Conservation (phyloP, 371 early-diverging fungal genomes). For the Actinomucor elegans region DNA sequence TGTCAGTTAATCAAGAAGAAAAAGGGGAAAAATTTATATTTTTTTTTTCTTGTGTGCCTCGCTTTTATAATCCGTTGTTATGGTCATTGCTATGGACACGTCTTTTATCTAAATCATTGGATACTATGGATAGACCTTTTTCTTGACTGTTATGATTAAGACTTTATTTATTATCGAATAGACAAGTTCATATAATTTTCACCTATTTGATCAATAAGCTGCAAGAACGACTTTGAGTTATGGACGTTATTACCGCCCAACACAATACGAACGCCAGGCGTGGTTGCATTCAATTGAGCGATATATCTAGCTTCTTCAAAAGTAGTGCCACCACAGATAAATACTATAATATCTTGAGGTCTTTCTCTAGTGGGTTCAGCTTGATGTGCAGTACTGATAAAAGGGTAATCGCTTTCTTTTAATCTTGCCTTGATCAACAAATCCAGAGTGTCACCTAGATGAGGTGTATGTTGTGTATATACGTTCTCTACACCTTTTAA, state of each 20-base stretch:
- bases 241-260: slow-evolving; percentile 90
- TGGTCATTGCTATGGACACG: too few species aligned
- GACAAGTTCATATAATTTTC: slow-evolving; percentile 11
- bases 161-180: not conserved
- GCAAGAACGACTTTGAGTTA: slow-evolving; percentile 57
- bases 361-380: slow-evolving; percentile 59
- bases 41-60: too few species aligned
- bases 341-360: slow-evolving; percentile 92
- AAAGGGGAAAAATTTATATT: too few species aligned
- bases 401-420: slow-evolving; percentile 80
- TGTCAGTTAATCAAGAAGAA: too few species aligned
- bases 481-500: slow-evolving; percentile 97
- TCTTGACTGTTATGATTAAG: not conserved
- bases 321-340: slow-evolving; percentile 92
- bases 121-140: too few species aligned
- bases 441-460: slow-evolving; percentile 75
- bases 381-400: slow-evolving; percentile 45
- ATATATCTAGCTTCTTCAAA: slow-evolving; percentile 90
- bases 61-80: too few species aligned
- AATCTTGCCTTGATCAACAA: slow-evolving; percentile 77
- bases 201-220: slow-evolving; percentile 10
- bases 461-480: slow-evolving; percentile 95
- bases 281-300: slow-evolving; percentile 72
- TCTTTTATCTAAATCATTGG: too few species aligned
- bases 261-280: slow-evolving; percentile 78